A percentile compares a stretch with the other conserved stretches of the same genome.
Conservation (phyloP, 208 protist genomes). For the Crithidia mellificae region DNA sequence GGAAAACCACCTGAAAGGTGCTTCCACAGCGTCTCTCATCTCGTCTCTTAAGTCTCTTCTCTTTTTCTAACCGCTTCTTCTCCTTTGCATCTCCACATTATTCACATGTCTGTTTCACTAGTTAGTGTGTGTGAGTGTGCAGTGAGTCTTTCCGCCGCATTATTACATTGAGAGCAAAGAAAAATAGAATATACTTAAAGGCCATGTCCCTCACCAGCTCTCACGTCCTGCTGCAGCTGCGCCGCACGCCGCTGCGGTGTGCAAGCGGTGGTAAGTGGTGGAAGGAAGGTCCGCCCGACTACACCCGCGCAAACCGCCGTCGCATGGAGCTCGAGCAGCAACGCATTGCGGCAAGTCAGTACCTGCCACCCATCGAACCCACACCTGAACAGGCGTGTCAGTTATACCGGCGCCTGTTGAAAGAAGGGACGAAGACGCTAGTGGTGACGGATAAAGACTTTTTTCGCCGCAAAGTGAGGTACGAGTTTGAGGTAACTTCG, state of each 20-base stretch:
- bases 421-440: constrained; percentile 47
- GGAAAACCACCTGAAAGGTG: too few species aligned
- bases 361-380: constrained; percentile 74
- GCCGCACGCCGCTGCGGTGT: constrained; percentile 13
- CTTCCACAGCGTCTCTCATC: too few species aligned
- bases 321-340: constrained; percentile 64
- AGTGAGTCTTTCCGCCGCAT: too few species aligned
- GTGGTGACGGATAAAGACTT: constrained; percentile 78
- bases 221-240: constrained; percentile 31
- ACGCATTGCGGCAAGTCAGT: constrained; percentile 51
- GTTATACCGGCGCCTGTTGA: constrained; percentile 78
- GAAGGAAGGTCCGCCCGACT: constrained; percentile 76
- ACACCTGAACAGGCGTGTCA: constrained; percentile 56
- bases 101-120: too few species aligned
- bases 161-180: neutral
- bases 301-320: constrained; percentile 63
- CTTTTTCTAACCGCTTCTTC: too few species aligned
- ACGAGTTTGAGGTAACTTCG: constrained; percentile 88
- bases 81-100: too few species aligned
- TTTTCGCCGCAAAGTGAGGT: constrained; percentile 70
- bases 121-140: too few species aligned
- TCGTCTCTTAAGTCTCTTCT: too few species aligned
- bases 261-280: constrained; percentile 66
- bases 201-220: constrained; percentile 29
- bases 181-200: constrained; percentile 10